These are phyloP conservation scores for Dryadomyces quercus-mongolicae DNA, from an alignment of 2,329 filamentous ascomycete genomes.

Conservation along the genomic window DNA sequence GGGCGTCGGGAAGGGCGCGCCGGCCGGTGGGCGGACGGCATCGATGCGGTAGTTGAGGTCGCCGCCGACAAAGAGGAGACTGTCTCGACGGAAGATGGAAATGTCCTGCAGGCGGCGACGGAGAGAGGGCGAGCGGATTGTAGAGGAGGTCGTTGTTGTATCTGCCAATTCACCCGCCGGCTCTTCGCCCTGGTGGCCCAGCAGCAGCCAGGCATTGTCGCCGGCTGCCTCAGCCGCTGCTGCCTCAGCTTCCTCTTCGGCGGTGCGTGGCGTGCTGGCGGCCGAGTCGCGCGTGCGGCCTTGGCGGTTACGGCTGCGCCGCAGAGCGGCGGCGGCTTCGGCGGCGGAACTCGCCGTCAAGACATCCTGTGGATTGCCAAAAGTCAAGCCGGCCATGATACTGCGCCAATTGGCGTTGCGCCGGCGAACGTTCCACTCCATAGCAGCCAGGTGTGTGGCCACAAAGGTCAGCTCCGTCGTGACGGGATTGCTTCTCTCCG, in stretches of 20 bases:
- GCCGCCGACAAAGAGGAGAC: conserved; percentile 75
- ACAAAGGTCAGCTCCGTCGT: conserved; percentile 63
- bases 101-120: conserved; percentile 33
- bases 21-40: conserved; percentile 46
- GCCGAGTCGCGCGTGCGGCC: conserved; percentile 12
- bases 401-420: conserved; percentile 83
- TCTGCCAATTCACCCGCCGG: no score
- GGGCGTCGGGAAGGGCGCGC: conserved; percentile 51
- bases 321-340: background rate
- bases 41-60: conserved; percentile 93
- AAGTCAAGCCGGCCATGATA: conserved; percentile 71
- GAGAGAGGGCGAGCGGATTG: no score
- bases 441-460: conserved; percentile 76
- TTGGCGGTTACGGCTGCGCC: conserved; percentile 1
- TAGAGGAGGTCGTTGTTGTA: no score
- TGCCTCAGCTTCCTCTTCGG: conserved; percentile 25
- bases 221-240: conserved; percentile 9
- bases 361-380: conserved; percentile 41
- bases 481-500: conserved; percentile 27
- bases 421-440: conserved; percentile 64
- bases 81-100: conserved; percentile 62
- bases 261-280: conserved; percentile 10
- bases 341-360: background rate
- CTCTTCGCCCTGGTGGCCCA: background rate
- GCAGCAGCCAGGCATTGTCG: conserved; percentile 23